Evolutionary conservation across 331 rosid species (phyloP).

Genomic region (Pyracantha coccinea): DNA sequence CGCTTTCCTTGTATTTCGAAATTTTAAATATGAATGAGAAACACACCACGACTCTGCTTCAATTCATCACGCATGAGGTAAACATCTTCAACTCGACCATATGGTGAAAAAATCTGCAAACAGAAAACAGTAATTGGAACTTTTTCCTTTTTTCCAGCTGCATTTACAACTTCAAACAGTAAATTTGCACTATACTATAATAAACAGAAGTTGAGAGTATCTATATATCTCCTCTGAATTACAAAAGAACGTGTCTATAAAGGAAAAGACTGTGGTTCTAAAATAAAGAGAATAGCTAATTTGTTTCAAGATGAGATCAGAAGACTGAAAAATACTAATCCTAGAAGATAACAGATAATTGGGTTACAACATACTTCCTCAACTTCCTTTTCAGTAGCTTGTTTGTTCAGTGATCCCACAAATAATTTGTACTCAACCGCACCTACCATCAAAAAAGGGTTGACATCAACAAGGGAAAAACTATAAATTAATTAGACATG

Average conservation of each 20-base stretch:
- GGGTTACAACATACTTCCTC: conserved; percentile 64
- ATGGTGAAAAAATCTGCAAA: conserved; percentile 70
- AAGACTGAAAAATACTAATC: neutral
- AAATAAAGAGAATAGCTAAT: conserved; percentile 1
- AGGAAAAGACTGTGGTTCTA: conserved; percentile 5
- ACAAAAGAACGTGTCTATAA: neutral
- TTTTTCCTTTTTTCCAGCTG: neutral
- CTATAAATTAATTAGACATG: neutral
- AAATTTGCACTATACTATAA: neutral
- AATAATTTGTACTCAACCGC: conserved; percentile 94
- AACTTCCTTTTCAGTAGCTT: conserved; percentile 79
- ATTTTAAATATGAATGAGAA: conserved; percentile 20
- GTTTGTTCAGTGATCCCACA: conserved; percentile 92
- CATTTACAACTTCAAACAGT: neutral
- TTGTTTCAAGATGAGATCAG: conserved; percentile 1
- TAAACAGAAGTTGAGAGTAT: neutral
- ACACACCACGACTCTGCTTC: conserved; percentile 94
- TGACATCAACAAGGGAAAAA: conserved; percentile 22
- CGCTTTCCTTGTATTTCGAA: neutral
- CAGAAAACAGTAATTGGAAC: conserved; percentile 21
- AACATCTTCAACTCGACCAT: conserved; percentile 93
- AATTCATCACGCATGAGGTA: conserved; percentile 97
- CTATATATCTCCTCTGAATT: neutral
- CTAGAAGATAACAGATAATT: conserved; percentile 8
- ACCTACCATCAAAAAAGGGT: conserved; percentile 42